Evolutionary conservation across 208 protist species (phyloP).

Genomic region (Trypanosoma avium): DNA sequence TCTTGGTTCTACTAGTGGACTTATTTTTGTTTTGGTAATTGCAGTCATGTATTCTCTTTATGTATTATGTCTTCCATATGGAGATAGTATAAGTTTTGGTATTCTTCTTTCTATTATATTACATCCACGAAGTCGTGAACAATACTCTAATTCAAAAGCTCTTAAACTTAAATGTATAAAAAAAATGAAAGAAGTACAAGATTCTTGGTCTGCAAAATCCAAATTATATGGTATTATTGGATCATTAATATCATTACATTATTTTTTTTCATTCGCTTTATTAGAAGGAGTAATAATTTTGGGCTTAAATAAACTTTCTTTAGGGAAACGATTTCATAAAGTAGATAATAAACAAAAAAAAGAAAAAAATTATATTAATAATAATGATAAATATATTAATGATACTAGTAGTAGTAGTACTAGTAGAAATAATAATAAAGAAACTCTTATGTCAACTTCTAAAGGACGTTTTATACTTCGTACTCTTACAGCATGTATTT

Average conservation of each 20-base stretch:
- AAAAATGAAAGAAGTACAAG: slow-evolving; percentile 39
- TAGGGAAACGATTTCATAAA: not conserved
- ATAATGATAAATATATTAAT: no score
- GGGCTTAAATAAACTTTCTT: slow-evolving; percentile 55
- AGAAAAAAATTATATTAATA: slow-evolving; percentile 14
- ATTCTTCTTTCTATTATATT: slow-evolving; percentile 64
- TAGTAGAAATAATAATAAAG: no score
- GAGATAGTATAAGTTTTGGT: slow-evolving; percentile 44
- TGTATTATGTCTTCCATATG: slow-evolving; percentile 54
- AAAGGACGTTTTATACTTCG: slow-evolving; percentile 40
- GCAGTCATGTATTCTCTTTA: slow-evolving; percentile 44
- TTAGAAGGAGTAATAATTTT: slow-evolving; percentile 53
- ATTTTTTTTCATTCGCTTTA: slow-evolving; percentile 51
- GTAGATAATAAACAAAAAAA: not conserved
- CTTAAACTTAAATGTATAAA: slow-evolving; percentile 27
- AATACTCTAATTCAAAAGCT: slow-evolving; percentile 28
- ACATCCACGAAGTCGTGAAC: slow-evolving; percentile 48
- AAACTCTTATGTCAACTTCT: slow-evolving; percentile 36
- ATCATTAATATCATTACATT: slow-evolving; percentile 34
- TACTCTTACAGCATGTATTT: slow-evolving; percentile 25
- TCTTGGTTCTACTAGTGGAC: slow-evolving; percentile 44
- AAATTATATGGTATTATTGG: slow-evolving; percentile 37
- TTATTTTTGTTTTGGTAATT: slow-evolving; percentile 52
- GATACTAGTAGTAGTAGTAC: no score
- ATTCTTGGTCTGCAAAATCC: slow-evolving; percentile 33